Percentiles rank a stretch among this genome's conserved stretches.
Conservation (phyloP, 2,329 filamentous ascomycete species). For the Alternaria brassicae region DNA sequence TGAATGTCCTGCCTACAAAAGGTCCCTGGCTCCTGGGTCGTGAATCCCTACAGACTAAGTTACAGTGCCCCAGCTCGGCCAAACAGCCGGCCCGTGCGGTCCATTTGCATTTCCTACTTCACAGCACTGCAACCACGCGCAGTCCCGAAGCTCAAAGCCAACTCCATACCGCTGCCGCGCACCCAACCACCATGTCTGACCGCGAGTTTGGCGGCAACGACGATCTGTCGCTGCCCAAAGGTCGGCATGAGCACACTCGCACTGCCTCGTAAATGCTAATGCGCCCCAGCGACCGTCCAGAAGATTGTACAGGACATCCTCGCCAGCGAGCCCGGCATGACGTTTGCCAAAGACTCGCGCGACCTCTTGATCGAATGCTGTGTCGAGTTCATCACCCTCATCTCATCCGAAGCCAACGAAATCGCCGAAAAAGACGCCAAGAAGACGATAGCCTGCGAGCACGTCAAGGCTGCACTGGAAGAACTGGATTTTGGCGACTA, state of each 20-base stretch:
- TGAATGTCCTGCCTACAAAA: conserved; percentile 4
- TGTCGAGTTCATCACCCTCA: conserved; percentile 97
- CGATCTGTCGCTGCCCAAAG: conserved; percentile 53
- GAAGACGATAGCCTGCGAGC: conserved; percentile 98
- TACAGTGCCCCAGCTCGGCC: conserved; percentile 7
- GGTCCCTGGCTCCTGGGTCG: no score
- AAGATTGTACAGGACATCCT: conserved; percentile 96
- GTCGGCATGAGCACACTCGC: conserved; percentile 26
- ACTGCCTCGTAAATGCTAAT: conserved; percentile 18
- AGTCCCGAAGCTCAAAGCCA: conserved; percentile 13
- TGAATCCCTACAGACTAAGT: no score
- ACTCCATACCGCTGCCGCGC: conserved; percentile 16
- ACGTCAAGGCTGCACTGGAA: conserved; percentile 93
- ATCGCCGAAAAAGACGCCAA: conserved; percentile 99
- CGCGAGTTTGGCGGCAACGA: conserved; percentile 55
- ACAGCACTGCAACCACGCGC: conserved; percentile 7
- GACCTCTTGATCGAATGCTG: conserved; percentile 98
- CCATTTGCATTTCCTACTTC: conserved; percentile 14
- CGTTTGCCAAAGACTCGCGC: conserved; percentile 93
- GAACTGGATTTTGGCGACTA: conserved; percentile 94
- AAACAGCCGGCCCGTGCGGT: conserved; percentile 18
- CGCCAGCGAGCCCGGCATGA: conserved; percentile 74
- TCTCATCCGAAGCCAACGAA: conserved; percentile 98
- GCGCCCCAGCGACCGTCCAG: conserved; percentile 67
- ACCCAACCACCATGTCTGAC: conserved; percentile 48